Base-by-base conservation (phyloP, 2,329 filamentous ascomycete genomes). In the Macrophomina tecta region DNA sequence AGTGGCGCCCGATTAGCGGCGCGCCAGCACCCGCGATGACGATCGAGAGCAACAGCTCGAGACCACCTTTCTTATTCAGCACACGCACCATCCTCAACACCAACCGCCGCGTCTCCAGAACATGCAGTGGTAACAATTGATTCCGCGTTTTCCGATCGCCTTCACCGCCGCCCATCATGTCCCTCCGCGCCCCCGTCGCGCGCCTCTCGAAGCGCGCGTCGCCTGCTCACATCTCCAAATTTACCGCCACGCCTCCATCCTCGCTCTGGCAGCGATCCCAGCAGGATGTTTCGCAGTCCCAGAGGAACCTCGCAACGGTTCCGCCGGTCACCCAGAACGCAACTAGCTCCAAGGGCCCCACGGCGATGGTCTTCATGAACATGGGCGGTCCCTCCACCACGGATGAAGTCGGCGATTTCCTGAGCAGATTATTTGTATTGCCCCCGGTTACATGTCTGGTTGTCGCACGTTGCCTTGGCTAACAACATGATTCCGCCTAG, bases 311-410 rank as follows among this genome's bases (percentile, higher is more conserved):
- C 12, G 65, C 65, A 34, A 67, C 65, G 3, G 88, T 87, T 4
- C 91, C 91, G 11, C 91, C 92, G 7, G 92, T 95, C 28, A 94
- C 91, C 0, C 92, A 96, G 78, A 86, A 93, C 85, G 84, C 86
- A 6, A 87, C 87, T 0, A 87, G 85, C 58, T 84, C 86, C 2
- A 86, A 92, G 75, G 94, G 94, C 0, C 93, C 94, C 7, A 99
- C 95, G 4, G 95, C 95, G 51, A 98, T 99, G 89, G 95, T 99
- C 14, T 97, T 99, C 76, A 88, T 99, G 82, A 99, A 99, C 81
- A 99, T 99, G 95, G 95, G 95, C 68, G 95, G 95, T 0, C 95
- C 95, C 3, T 91, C 92, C 1, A 97, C 91, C 4, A 91, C 90
- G 4, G 87, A 90, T 71, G 93, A 99, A 82, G 95, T 99, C 42